These are phyloP conservation scores for Pleurotus tuber-regium DNA, from an alignment of 768 basidiomycete genomes.

Conservation along the genomic window DNA sequence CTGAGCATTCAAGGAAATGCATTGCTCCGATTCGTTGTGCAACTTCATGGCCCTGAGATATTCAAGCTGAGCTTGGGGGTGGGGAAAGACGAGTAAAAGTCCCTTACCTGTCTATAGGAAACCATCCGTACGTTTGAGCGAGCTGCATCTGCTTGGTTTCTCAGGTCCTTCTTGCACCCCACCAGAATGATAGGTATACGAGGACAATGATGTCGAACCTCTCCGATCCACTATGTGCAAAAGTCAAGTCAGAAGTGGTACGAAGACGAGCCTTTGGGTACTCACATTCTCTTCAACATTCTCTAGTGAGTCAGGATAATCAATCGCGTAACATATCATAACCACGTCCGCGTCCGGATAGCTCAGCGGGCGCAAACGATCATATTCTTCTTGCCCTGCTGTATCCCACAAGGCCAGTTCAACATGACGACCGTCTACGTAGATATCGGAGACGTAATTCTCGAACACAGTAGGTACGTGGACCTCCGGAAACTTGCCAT, in stretches of 20 bases:
- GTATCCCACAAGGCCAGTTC: slow-evolving; percentile 41
- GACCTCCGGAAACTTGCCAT: slow-evolving; percentile 12
- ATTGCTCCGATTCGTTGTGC: slow-evolving; percentile 15
- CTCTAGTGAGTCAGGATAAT: slow-evolving; percentile 74
- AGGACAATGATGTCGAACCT: slow-evolving; percentile 73
- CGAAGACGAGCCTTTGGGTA: background rate
- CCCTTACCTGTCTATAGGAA: slow-evolving; percentile 9
- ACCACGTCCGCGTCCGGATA: slow-evolving; percentile 85
- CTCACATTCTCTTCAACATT: slow-evolving; percentile 70
- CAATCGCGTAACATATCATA: slow-evolving; percentile 80
- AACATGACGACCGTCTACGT: slow-evolving; percentile 13
- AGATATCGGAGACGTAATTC: slow-evolving; percentile 13
- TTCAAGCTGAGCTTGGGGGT: background rate
- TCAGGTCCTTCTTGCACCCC: slow-evolving; percentile 73
- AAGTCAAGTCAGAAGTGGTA: slow-evolving; percentile 22
- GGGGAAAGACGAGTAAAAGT: background rate
- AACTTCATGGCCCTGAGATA: slow-evolving; percentile 12
- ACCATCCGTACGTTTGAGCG: slow-evolving; percentile 3
- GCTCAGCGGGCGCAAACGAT: slow-evolving; percentile 74
- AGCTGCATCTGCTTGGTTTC: slow-evolving; percentile 5
- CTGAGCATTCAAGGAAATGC: slow-evolving; percentile 73
- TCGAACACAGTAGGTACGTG: slow-evolving; percentile 14
- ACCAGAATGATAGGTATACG: slow-evolving; percentile 71
- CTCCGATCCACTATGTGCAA: slow-evolving; percentile 57
- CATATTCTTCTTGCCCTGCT: slow-evolving; percentile 82